Evolutionary conservation across 306 rosid genomes (phyloP).

Genomic region (Rosa persica): DNA sequence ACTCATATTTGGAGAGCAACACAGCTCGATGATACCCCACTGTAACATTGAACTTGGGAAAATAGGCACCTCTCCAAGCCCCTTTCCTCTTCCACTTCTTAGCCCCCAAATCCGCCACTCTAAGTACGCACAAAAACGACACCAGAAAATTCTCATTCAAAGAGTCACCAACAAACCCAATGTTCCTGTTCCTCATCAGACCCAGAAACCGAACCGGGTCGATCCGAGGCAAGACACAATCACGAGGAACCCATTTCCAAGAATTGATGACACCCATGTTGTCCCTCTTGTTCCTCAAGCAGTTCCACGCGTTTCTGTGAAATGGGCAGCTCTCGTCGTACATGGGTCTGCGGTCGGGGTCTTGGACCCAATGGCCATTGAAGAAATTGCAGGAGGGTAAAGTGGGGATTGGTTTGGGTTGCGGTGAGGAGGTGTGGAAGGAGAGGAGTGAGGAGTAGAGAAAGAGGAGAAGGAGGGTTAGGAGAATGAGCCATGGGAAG

Average conservation of each 20-base stretch:
- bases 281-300: slow-evolving; percentile 71
- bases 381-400: slow-evolving; percentile 53
- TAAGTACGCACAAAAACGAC: slow-evolving; percentile 69
- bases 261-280: slow-evolving; percentile 68
- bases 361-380: slow-evolving; percentile 58
- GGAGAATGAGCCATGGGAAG: slow-evolving; percentile 57
- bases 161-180: slow-evolving; percentile 86
- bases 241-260: slow-evolving; percentile 71
- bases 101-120: slow-evolving; percentile 68
- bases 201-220: slow-evolving; percentile 62
- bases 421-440: slow-evolving; percentile 2
- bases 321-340: slow-evolving; percentile 81
- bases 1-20: slow-evolving; percentile 76
- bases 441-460: slow-evolving; percentile 53
- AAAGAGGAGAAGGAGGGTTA: slow-evolving; percentile 45
- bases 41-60: slow-evolving; percentile 75
- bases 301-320: slow-evolving; percentile 92
- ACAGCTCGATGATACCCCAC: slow-evolving; percentile 90
- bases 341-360: slow-evolving; percentile 57
- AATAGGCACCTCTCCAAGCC: slow-evolving; percentile 91
- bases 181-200: slow-evolving; percentile 63
- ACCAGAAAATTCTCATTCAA: slow-evolving; percentile 80
- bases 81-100: slow-evolving; percentile 86
- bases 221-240: slow-evolving; percentile 58
- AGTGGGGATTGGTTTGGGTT: slow-evolving; percentile 10